Evolutionary conservation across 208 protist species (phyloP).

Genomic region (Trichomonas vaginalis): DNA sequence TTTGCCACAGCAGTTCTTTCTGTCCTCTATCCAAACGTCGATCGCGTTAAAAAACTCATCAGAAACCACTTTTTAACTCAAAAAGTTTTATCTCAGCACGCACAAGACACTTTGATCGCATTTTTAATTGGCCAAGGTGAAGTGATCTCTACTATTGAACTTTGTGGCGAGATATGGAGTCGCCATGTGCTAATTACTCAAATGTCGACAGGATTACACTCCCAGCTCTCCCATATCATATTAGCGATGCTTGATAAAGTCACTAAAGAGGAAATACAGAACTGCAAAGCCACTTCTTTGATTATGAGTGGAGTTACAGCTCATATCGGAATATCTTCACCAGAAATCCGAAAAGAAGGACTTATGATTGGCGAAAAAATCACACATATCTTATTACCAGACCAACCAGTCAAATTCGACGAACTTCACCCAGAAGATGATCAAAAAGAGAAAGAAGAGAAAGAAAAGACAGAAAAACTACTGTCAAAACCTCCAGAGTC

Average conservation of each 20-base stretch:
- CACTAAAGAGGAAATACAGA: background rate
- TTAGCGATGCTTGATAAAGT: background rate
- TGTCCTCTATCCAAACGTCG: background rate
- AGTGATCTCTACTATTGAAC: background rate
- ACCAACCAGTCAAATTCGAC: background rate
- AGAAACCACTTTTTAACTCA: background rate
- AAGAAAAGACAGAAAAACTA: background rate
- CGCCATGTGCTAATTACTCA: background rate
- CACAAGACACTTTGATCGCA: background rate
- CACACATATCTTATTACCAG: background rate
- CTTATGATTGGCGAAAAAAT: background rate
- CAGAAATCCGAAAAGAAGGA: background rate
- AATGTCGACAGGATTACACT: background rate
- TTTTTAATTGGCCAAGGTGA: background rate
- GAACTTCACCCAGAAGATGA: background rate
- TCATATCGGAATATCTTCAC: background rate
- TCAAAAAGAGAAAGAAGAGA: background rate
- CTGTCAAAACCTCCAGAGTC: background rate
- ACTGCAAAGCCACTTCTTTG: background rate
- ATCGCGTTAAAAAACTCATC: background rate
- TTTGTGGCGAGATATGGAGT: background rate
- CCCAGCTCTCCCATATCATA: background rate
- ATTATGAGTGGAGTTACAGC: slow-evolving; percentile 3
- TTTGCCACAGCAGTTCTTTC: background rate
- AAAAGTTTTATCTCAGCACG: background rate